These are phyloP conservation scores for Radiomyces spectabilis DNA, from an alignment of 192 early-diverging fungal species.

Conservation along the genomic window DNA sequence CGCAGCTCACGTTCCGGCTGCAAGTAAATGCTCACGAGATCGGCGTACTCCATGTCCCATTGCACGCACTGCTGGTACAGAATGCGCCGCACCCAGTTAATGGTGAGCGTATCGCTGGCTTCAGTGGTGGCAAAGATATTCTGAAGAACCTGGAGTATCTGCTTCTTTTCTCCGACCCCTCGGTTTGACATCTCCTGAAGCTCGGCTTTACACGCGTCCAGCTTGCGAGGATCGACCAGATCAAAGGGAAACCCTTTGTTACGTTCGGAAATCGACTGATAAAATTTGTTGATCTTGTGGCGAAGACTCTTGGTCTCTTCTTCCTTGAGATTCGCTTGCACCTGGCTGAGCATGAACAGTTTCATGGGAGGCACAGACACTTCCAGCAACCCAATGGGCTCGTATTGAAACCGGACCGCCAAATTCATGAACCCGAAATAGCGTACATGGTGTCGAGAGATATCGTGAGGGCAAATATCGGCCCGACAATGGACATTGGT, in stretches of 20 bases:
- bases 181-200: conserved; percentile 62
- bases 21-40: conserved; percentile 73
- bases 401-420: conserved; percentile 72
- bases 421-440: conserved; percentile 76
- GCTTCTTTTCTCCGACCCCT: conserved; percentile 69
- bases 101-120: conserved; percentile 70
- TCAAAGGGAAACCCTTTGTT: conserved; percentile 78
- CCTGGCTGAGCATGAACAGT: conserved; percentile 51
- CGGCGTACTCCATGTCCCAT: conserved; percentile 83
- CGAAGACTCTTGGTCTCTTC: conserved; percentile 66
- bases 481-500: conserved; percentile 53
- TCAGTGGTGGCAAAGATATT: conserved; percentile 73
- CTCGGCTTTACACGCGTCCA: conserved; percentile 63
- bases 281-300: conserved; percentile 68
- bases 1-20: conserved; percentile 76
- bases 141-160: conserved; percentile 76
- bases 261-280: conserved; percentile 76
- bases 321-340: conserved; percentile 60
- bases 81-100: conserved; percentile 69
- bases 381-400: conserved; percentile 64
- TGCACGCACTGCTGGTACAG: conserved; percentile 70
- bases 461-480: conserved; percentile 73
- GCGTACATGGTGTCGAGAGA: conserved; percentile 76
- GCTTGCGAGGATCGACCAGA: conserved; percentile 62
- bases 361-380: conserved; percentile 65